Evolutionary conservation across 2,329 filamentous ascomycete species (phyloP).

Genomic region (Paecilomyces sp.): DNA sequence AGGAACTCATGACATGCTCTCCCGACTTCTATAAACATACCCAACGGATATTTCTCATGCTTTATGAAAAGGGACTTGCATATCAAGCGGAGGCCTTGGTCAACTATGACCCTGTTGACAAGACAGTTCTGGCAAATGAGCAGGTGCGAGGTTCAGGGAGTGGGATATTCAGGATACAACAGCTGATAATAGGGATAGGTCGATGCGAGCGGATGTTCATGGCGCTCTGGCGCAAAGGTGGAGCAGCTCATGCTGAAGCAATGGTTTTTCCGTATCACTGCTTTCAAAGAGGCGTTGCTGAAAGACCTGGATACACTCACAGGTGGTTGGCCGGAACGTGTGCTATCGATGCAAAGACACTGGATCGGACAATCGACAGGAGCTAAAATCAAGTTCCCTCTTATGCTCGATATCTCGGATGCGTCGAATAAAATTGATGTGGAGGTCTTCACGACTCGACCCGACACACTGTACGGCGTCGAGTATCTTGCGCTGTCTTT

Average conservation of each 20-base stretch:
- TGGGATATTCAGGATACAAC: neutral
- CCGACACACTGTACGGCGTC: constrained; percentile 80
- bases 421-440: constrained; percentile 37
- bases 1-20: constrained; percentile 81
- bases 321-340: constrained; percentile 72
- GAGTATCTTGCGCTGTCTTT: constrained; percentile 77
- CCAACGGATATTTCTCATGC: constrained; percentile 73
- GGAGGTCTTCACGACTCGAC: constrained; percentile 74
- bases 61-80: constrained; percentile 67
- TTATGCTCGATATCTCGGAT: constrained; percentile 37
- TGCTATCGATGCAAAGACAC: constrained; percentile 75
- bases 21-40: constrained; percentile 85
- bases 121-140: constrained; percentile 85
- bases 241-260: constrained; percentile 74
- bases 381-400: constrained; percentile 62
- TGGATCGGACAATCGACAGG: constrained; percentile 79
- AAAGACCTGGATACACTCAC: constrained; percentile 62
- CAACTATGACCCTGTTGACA: constrained; percentile 85
- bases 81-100: constrained; percentile 79
- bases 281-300: constrained; percentile 65
- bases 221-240: constrained; percentile 79
- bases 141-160: constrained; percentile 41
- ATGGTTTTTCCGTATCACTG: constrained; percentile 84
- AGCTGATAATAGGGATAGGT: constrained; percentile 39
- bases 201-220: constrained; percentile 76